These are phyloP conservation scores for Rhododendron henanense DNA, from an alignment of 148 eudicot species.

Conservation along the genomic window DNA sequence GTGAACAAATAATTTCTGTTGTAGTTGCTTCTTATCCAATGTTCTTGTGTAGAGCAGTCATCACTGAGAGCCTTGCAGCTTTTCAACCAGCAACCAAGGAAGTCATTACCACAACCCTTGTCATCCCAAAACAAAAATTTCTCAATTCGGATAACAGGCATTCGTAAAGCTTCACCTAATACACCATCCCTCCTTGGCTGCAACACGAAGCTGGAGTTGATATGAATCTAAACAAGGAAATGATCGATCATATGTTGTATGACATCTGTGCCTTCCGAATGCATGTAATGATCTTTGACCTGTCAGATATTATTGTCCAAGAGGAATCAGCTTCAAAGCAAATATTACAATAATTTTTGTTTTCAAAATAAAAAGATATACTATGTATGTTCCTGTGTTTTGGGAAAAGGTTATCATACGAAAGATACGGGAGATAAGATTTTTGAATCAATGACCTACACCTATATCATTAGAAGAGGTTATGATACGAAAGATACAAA, in stretches of 20 bases:
- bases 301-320: slow-evolving; percentile 19
- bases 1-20: background rate
- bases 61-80: background rate
- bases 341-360: background rate
- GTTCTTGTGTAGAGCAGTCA: background rate
- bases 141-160: background rate
- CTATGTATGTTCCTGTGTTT: background rate
- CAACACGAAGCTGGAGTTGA: background rate
- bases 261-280: slow-evolving; percentile 87
- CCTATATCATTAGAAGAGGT: background rate
- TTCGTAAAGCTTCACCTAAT: background rate
- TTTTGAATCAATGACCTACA: background rate
- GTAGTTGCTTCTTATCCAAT: background rate
- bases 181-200: background rate
- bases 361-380: background rate
- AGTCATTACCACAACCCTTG: background rate
- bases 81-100: slow-evolving; percentile 5
- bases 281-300: slow-evolving; percentile 77
- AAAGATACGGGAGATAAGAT: too few species aligned
- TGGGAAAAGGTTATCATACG: background rate
- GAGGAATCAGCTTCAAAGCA: background rate
- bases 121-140: background rate
- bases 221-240: slow-evolving; percentile 40
- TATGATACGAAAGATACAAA: background rate
- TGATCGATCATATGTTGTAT: slow-evolving; percentile 94